Conservation (phyloP, 176 grass and related monocot species). For the Thalia dealbata region DNA sequence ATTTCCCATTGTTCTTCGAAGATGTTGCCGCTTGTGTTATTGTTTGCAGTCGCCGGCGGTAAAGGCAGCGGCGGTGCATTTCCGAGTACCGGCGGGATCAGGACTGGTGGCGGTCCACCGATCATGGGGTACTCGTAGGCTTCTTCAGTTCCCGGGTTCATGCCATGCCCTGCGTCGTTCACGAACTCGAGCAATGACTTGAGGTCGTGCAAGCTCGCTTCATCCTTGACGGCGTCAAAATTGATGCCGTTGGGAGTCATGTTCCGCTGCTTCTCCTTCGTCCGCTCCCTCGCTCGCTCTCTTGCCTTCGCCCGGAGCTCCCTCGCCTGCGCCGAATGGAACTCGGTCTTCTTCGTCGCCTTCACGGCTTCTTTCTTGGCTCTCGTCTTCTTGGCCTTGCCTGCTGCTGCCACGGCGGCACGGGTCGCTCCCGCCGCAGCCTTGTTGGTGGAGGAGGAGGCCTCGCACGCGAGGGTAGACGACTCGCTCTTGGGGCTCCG, state of each 20-base stretch:
- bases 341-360: slow-evolving; percentile 22
- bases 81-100: neutral
- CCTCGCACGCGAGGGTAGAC: slow-evolving; percentile 47
- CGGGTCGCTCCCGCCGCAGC: too few species aligned
- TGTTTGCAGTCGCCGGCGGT: too few species aligned
- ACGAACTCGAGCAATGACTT: neutral
- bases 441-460: slow-evolving; percentile 37
- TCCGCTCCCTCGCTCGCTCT: slow-evolving; percentile 80
- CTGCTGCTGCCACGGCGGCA: neutral
- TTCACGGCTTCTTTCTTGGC: slow-evolving; percentile 31
- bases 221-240: neutral
- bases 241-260: neutral
- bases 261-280: slow-evolving; percentile 70
- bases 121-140: neutral
- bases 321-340: slow-evolving; percentile 43
- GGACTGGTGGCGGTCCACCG: neutral
- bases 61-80: neutral
- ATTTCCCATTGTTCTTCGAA: slow-evolving; percentile 1
- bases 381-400: slow-evolving; percentile 37
- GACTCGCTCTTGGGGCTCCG: slow-evolving; percentile 26
- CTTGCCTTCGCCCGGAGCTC: slow-evolving; percentile 66
- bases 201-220: neutral
- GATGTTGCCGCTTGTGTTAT: neutral
- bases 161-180: neutral
- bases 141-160: neutral